These are phyloP conservation scores for Boletus fagicola DNA, from an alignment of 768 basidiomycete genomes.

Conservation along the genomic window DNA sequence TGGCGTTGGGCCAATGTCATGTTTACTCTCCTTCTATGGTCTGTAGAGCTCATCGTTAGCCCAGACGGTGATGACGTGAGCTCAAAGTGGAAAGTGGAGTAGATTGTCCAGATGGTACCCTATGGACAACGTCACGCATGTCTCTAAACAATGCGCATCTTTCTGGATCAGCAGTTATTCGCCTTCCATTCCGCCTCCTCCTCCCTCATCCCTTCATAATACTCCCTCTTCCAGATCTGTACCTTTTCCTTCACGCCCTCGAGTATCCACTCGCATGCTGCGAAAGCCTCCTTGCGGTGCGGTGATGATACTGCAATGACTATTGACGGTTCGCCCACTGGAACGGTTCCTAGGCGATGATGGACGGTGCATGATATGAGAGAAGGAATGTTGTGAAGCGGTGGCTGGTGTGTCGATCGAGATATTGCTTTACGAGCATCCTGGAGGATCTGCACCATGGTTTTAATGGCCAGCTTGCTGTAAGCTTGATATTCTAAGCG, in stretches of 20 bases:
- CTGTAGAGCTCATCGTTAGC: constrained; percentile 75
- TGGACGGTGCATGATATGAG: constrained; percentile 62
- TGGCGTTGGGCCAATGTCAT: constrained; percentile 92
- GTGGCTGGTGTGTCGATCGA: constrained; percentile 43
- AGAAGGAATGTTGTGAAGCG: constrained; percentile 26
- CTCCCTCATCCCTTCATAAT: constrained; percentile 68
- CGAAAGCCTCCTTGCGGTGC: constrained; percentile 79
- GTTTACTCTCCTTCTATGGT: constrained; percentile 82
- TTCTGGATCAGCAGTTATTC: constrained; percentile 38
- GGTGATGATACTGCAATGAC: constrained; percentile 84
- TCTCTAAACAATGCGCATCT: constrained; percentile 3
- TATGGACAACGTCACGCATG: constrained; percentile 6
- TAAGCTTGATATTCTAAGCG: constrained; percentile 83
- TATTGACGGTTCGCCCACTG: constrained; percentile 78
- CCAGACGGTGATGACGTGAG: constrained; percentile 66
- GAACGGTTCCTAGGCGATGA: constrained; percentile 76
- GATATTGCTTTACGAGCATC: constrained; percentile 41
- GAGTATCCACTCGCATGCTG: constrained; percentile 77
- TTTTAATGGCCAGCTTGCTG: constrained; percentile 75
- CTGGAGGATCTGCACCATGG: constrained; percentile 60
- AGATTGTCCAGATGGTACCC: constrained; percentile 10
- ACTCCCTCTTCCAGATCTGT: constrained; percentile 92
- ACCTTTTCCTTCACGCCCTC: constrained; percentile 81
- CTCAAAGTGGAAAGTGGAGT: constrained; percentile 78
- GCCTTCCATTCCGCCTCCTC: constrained; percentile 69